These are phyloP conservation scores for Penicillium sp. DNA, from an alignment of 2,329 filamentous ascomycete species.

Conservation along the genomic window DNA sequence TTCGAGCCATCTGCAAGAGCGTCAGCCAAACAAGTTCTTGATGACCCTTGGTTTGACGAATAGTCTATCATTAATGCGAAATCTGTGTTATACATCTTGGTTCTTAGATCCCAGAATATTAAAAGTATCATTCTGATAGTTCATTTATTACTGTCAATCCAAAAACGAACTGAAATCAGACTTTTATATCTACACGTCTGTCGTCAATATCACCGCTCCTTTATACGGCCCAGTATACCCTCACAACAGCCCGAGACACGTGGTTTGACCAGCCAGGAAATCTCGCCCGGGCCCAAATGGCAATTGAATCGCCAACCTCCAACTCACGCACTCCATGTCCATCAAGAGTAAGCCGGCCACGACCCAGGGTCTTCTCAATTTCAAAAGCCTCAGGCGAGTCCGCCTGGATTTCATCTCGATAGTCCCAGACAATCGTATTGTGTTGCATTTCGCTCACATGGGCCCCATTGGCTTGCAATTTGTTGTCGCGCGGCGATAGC, in stretches of 20 bases:
- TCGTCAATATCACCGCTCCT: not conserved
- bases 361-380: conserved; percentile 31
- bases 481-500: conserved; percentile 29
- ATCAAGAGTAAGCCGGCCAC: conserved; percentile 36
- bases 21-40: conserved; percentile 24
- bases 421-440: conserved; percentile 36
- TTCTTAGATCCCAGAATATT: too few relatives aligned
- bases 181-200: not conserved
- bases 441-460: conserved; percentile 21
- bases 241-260: conserved; percentile 30
- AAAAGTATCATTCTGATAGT: too few relatives aligned
- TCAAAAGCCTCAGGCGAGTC: conserved; percentile 35
- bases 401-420: conserved; percentile 29
- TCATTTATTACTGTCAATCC: too few relatives aligned
- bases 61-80: too few relatives aligned
- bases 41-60: conserved; percentile 25
- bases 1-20: conserved; percentile 30
- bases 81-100: too few relatives aligned
- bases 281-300: conserved; percentile 39
- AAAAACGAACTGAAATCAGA: too few relatives aligned
- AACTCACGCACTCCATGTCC: conserved; percentile 36
- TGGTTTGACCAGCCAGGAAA: conserved; percentile 39
- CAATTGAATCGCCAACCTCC: conserved; percentile 38
- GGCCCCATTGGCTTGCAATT: conserved; percentile 33
- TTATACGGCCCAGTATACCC: conserved; percentile 40